phyloP scores from a whole-genome alignment of 768 basidiomycete genomes.

The Lentinula detonsa region DNA sequence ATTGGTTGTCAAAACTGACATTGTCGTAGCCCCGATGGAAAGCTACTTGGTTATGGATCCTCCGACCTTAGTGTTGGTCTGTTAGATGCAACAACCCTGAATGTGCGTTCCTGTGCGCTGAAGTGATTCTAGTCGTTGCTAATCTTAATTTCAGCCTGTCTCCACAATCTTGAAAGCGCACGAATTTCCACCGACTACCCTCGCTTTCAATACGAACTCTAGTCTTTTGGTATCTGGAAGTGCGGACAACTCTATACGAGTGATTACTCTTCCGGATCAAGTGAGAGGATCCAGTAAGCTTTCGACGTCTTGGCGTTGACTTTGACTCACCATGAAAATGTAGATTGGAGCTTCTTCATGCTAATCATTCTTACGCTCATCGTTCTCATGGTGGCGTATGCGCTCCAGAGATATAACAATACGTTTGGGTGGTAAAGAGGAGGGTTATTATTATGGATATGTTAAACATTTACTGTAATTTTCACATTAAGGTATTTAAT shows the following conservation, averaged over 20 bases:
- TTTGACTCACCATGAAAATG: conserved; percentile 8
- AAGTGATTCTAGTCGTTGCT: not conserved
- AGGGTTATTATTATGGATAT: not conserved
- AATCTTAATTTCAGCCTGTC: conserved; percentile 54
- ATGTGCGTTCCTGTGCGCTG: conserved; percentile 35
- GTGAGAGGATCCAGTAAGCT: conserved; percentile 47
- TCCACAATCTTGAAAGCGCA: conserved; percentile 89
- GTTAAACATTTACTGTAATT: conserved; percentile 5
- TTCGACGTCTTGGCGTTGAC: conserved; percentile 3
- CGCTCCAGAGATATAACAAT: conserved; percentile 22
- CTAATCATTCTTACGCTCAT: conserved; percentile 37
- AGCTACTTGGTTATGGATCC: conserved; percentile 76
- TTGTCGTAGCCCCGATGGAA: conserved; percentile 64
- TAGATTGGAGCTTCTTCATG: conserved; percentile 35
- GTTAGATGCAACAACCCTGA: conserved; percentile 70
- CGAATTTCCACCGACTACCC: conserved; percentile 86
- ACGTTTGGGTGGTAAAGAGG: not conserved
- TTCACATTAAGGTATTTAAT: not conserved
- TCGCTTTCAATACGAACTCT: conserved; percentile 82
- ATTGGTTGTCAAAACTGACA: conserved; percentile 1
- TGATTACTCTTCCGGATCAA: conserved; percentile 65
- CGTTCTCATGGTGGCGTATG: conserved; percentile 34
- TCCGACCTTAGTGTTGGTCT: conserved; percentile 85
- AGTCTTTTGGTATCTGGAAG: conserved; percentile 84
- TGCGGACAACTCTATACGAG: conserved; percentile 81